Evolutionary conservation across 352 stramenopile genomes (phyloP).

Genomic region (Pythium monospermum): DNA sequence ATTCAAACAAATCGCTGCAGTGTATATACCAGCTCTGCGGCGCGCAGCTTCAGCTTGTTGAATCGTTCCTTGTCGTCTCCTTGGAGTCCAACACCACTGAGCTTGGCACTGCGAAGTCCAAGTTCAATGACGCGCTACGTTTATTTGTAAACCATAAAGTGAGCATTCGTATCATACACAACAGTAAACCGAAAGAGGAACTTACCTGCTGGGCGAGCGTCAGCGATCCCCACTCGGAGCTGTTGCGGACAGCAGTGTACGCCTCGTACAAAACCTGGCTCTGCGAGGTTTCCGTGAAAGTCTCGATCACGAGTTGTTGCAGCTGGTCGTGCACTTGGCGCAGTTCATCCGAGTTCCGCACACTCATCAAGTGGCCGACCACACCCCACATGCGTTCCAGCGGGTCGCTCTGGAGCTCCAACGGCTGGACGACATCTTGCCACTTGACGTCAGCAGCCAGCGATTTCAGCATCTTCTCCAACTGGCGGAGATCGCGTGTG

Average conservation of each 20-base stretch:
- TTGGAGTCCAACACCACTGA: slow-evolving; percentile 92
- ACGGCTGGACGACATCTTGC: slow-evolving; percentile 83
- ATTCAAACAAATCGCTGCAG: not conserved
- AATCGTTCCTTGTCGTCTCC: slow-evolving; percentile 90
- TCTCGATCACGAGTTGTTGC: slow-evolving; percentile 92
- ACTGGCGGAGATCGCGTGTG: slow-evolving; percentile 37
- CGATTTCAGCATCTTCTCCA: slow-evolving; percentile 36
- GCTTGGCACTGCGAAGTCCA: slow-evolving; percentile 79
- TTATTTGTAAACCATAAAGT: too few relatives aligned
- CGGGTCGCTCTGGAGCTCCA: slow-evolving; percentile 91
- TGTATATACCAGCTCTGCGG: slow-evolving; percentile 79
- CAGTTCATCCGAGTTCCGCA: slow-evolving; percentile 95
- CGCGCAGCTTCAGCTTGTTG: slow-evolving; percentile 94
- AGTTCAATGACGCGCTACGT: slow-evolving; percentile 88
- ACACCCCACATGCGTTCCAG: slow-evolving; percentile 94
- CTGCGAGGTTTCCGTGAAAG: slow-evolving; percentile 90
- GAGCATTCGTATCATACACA: too few relatives aligned
- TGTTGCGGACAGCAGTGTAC: slow-evolving; percentile 74
- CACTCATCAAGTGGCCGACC: slow-evolving; percentile 95
- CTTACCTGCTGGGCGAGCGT: slow-evolving; percentile 56
- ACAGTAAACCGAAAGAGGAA: too few relatives aligned
- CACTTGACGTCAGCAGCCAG: slow-evolving; percentile 49
- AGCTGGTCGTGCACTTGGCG: slow-evolving; percentile 91
- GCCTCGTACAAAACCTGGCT: slow-evolving; percentile 91
- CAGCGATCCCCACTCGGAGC: slow-evolving; percentile 48